Conservation (phyloP, 2,329 filamentous ascomycete species). For the Epichloe hybrida region DNA sequence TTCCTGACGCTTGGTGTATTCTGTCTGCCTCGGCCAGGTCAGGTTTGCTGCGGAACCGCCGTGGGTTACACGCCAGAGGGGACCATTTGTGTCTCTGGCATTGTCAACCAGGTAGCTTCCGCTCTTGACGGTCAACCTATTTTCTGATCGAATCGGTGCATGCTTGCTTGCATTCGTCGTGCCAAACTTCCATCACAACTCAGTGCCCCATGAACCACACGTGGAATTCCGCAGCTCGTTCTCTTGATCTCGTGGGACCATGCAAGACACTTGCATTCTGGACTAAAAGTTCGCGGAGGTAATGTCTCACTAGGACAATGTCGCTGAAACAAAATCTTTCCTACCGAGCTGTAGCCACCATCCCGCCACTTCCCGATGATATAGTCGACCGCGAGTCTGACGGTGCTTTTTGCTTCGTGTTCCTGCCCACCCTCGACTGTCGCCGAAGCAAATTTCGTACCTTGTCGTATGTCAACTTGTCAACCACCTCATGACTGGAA, state of each 20-base stretch:
- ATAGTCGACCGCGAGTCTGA: slow-evolving; percentile 17
- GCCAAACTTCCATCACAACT: no score
- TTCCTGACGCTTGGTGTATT: slow-evolving; percentile 5
- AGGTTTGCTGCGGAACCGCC: slow-evolving; percentile 31
- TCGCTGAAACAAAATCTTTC: slow-evolving; percentile 23
- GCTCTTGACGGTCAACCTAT: slow-evolving; percentile 6
- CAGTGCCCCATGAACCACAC: no score
- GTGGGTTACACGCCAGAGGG: slow-evolving; percentile 39
- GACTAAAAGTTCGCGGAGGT: slow-evolving; percentile 33
- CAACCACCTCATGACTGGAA: slow-evolving; percentile 23
- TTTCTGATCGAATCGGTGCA: no score
- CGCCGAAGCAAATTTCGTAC: slow-evolving; percentile 17
- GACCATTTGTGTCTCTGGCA: slow-evolving; percentile 16
- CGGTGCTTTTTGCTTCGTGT: slow-evolving; percentile 8
- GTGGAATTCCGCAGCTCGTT: no score
- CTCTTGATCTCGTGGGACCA: no score
- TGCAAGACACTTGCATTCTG: slow-evolving; percentile 25
- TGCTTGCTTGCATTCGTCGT: no score
- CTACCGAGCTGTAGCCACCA: slow-evolving; percentile 28
- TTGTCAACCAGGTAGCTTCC: slow-evolving; percentile 39
- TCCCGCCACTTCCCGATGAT: slow-evolving; percentile 36
- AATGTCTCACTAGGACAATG: slow-evolving; percentile 34
- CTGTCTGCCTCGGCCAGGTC: slow-evolving; percentile 30
- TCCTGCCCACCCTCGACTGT: slow-evolving; percentile 14
- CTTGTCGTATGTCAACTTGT: slow-evolving; percentile 17